Conservation (phyloP, 2,329 filamentous ascomycete genomes). For the Sporothrix pallida region DNA sequence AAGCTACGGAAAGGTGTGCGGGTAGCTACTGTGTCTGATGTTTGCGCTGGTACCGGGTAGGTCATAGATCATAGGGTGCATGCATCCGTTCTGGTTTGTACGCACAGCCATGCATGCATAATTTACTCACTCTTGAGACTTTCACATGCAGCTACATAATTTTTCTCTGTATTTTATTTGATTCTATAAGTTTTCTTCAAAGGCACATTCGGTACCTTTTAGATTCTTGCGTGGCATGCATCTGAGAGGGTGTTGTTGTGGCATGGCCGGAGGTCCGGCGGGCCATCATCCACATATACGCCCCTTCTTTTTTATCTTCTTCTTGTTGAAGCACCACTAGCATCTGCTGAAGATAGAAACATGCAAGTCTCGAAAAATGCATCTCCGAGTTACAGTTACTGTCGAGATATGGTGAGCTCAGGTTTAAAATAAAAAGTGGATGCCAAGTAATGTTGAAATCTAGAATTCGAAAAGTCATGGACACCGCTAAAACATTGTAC, state of each 20-base stretch:
- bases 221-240: neutral
- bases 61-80: neutral
- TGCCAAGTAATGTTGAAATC: neutral
- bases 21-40: neutral
- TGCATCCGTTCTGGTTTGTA: neutral
- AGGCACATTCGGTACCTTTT: neutral
- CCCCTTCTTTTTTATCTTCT: neutral
- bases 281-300: neutral
- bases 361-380: too few species aligned
- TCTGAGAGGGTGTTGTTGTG: neutral
- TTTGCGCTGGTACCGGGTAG: neutral
- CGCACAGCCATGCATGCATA: neutral
- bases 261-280: constrained; percentile 28
- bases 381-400: neutral
- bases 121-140: neutral
- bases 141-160: constrained; percentile 3
- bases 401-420: neutral
- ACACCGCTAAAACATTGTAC: too few species aligned
- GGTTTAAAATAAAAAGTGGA: neutral
- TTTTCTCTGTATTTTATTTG: neutral
- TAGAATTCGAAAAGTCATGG: too few species aligned
- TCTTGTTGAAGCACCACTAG: neutral
- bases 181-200: too few species aligned
- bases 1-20: constrained; percentile 1
- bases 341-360: neutral